Evolutionary conservation across 352 stramenopile species (phyloP), one percentile per base, ranked within the genome.

Genomic region (Plasmopara muralis): DNA sequence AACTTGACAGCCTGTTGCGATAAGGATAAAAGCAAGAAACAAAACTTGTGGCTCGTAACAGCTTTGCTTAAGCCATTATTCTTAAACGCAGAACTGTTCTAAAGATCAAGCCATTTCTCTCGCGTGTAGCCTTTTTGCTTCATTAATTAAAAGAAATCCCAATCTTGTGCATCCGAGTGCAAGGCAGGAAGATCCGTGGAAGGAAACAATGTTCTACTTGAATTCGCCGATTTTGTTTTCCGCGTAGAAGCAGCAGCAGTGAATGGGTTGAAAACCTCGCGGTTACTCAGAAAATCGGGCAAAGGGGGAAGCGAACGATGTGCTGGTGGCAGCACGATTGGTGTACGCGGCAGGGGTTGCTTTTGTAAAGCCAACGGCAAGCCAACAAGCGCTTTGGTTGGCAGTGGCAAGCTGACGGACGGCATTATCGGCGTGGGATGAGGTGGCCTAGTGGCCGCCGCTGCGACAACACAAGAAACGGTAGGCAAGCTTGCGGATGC

Each of bases 1-100:
- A 93, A 50, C 65, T 93, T 20, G 79, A 93, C 45, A 93, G 79
- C 53, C 60, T 92, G 9, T 47, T 92, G 42, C 77, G 77, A 12
- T 89, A 82, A 57, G 45, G 9, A 2, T 7, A 15, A 29, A 31
- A 37, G 12, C 29, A 43, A 13, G 28, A 18, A 31, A 50, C 29
- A 13, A 29, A 25, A 25, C 20, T 25, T 25, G 20, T 3, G 20
- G 20, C 20, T 25, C 20, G 20, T 3, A 25, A 25, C 20, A 25
- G 20, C 20, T 25, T 25, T 25, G 20, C 20, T 25, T 25, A 25
- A 3, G 20, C 20, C 42, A 34, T 47, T 18, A 28, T 16, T 5
- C 16, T 10, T 0, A 45, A 45, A 35, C 10, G 31, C 31, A 35
- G 6, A 35, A 35, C 4, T 35, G 7, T 12, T 35, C 10, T 12